A percentile compares a stretch with the other conserved stretches of the same genome.
These are phyloP conservation scores for Meredithiella fracta DNA, from an alignment of 2,329 filamentous ascomycete species.

Conservation along the genomic window DNA sequence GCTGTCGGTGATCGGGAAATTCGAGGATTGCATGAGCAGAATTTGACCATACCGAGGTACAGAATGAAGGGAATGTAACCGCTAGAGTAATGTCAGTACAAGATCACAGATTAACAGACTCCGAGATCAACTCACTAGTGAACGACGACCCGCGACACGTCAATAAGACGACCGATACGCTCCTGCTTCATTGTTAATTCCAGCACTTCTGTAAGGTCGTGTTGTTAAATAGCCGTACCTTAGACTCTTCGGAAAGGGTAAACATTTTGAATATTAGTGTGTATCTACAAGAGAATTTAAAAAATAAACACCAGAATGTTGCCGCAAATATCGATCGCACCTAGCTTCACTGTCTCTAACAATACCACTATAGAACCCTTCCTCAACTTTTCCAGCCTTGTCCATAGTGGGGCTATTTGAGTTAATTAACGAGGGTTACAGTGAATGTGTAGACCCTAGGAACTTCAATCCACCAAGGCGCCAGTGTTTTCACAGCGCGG, in stretches of 20 bases:
- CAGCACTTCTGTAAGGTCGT: background rate
- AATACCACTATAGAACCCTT: background rate
- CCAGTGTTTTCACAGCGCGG: background rate
- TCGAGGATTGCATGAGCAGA: background rate
- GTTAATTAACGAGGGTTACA: background rate
- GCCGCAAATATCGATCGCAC: constrained; percentile 1
- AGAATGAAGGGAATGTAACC: constrained; percentile 93
- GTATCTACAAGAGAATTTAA: background rate
- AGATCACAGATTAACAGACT: background rate
- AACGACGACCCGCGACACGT: constrained; percentile 80
- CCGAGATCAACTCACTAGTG: constrained; percentile 59
- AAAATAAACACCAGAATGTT: background rate
- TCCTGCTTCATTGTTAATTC: constrained; percentile 40
- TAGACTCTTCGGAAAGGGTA: constrained; percentile 84
- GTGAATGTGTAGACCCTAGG: background rate
- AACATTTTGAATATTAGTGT: constrained; percentile 28
- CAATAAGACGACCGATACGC: constrained; percentile 93
- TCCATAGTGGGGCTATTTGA: constrained; percentile 4
- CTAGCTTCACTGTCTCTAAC: background rate
- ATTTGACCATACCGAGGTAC: constrained; percentile 60
- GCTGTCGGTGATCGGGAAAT: background rate
- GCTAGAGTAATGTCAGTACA: constrained; percentile 28
- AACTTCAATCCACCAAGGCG: background rate
- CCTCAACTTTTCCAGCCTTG: constrained; percentile 14
- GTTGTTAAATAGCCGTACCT: constrained; percentile 40